Evolutionary conservation across 2,329 filamentous ascomycete species (phyloP).

Genomic region (Pyricularia grisea): DNA sequence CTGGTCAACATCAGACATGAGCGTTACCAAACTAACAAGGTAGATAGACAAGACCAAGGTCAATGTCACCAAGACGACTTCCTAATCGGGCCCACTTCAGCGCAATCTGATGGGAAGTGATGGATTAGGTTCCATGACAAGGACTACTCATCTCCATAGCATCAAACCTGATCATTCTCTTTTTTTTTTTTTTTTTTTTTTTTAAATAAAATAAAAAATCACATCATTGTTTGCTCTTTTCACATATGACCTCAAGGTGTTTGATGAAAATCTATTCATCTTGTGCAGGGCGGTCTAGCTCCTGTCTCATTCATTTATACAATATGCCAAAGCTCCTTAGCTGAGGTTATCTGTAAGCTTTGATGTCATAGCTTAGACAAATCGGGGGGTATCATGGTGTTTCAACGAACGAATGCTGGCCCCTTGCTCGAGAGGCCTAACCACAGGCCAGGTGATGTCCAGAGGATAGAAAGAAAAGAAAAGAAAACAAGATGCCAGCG

Average conservation of each 20-base stretch:
- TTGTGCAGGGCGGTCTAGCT: not conserved
- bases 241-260: not conserved
- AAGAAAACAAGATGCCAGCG: not conserved
- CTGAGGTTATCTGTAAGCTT: not conserved
- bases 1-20: not conserved
- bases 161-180: not conserved
- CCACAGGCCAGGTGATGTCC: not conserved
- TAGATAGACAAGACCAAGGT: slow-evolving; percentile 10
- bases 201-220: too few species aligned
- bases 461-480: not conserved
- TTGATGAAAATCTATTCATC: not conserved
- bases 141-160: not conserved
- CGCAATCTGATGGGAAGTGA: too few species aligned
- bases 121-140: too few species aligned
- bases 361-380: not conserved
- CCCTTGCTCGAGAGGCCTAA: not conserved
- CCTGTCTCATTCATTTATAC: not conserved
- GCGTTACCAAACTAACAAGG: not conserved
- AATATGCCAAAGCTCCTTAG: not conserved
- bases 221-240: not conserved
- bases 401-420: not conserved
- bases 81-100: not conserved
- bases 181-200: too few species aligned
- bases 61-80: slow-evolving; percentile 4
- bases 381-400: not conserved